Percentiles rank a stretch among this genome's conserved stretches.
Evolutionary conservation across 2,329 filamentous ascomycete species (phyloP).

Genomic region (Colletotrichum chrysophilum): DNA sequence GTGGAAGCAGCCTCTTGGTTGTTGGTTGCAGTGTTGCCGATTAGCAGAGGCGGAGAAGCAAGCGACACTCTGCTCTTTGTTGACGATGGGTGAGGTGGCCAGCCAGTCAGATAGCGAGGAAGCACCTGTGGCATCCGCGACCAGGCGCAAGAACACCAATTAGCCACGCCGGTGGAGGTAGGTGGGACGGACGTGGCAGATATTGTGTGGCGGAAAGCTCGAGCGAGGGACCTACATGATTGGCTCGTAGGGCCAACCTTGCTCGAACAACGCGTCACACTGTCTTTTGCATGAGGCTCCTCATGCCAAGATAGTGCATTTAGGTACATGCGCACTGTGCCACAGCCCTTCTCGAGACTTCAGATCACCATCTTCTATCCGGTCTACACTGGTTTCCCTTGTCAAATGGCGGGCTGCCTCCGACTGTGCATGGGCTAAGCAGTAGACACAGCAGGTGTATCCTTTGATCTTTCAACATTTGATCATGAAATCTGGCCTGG

Average conservation of each 20-base stretch:
- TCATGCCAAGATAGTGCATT: neutral
- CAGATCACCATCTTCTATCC: neutral
- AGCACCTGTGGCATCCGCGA: neutral
- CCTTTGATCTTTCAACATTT: neutral
- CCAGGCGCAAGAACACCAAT: neutral
- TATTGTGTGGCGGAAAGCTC: neutral
- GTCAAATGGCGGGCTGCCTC: neutral
- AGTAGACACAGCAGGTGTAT: neutral
- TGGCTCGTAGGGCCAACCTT: neutral
- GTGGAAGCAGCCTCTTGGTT: neutral
- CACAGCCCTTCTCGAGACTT: neutral
- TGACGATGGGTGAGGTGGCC: neutral
- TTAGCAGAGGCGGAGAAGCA: neutral
- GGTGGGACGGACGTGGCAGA: constrained; percentile 15
- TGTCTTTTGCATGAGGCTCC: neutral
- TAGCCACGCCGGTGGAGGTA: neutral
- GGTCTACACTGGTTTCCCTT: neutral
- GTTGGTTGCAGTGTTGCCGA: neutral
- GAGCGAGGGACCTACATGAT: neutral
- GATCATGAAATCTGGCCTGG: neutral
- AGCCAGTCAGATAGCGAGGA: neutral
- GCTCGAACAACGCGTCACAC: neutral
- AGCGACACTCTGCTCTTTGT: neutral
- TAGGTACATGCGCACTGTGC: neutral
- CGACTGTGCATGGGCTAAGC: neutral